Percentiles rank a stretch among this genome's conserved stretches.
Evolutionary conservation across 495 filamentous ascomycete genomes (phyloP).

Genomic region (Talaromyces adpressus): DNA sequence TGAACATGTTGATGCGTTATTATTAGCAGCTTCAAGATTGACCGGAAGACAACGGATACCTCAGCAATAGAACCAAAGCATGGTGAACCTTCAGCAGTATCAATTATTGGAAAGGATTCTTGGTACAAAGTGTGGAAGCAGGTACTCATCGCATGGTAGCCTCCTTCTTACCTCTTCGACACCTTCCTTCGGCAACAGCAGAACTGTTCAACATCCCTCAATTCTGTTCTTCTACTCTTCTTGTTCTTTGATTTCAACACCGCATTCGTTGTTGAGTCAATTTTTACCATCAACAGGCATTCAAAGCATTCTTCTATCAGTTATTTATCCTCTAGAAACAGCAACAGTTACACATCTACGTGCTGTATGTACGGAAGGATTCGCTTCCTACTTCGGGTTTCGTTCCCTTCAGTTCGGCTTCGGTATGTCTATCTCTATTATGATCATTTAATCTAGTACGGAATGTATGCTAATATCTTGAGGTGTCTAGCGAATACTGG

Average conservation of each 20-base stretch:
- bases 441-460: background rate
- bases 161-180: background rate
- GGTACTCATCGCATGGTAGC: background rate
- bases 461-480: background rate
- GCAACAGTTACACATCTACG: background rate
- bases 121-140: background rate
- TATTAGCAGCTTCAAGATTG: background rate
- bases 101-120: background rate
- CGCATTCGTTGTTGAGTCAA: background rate
- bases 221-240: background rate
- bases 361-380: constrained; percentile 7
- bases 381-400: constrained; percentile 5
- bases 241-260: background rate
- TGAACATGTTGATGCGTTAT: background rate
- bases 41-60: constrained; percentile 1
- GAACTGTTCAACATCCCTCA: background rate
- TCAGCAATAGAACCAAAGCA: background rate
- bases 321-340: background rate
- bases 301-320: background rate
- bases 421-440: background rate
- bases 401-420: background rate
- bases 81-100: background rate
- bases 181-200: background rate
- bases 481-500: background rate
- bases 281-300: background rate